phyloP scores from a whole-genome alignment of 352 stramenopile genomes.

The Globisporangium radiosum region DNA sequence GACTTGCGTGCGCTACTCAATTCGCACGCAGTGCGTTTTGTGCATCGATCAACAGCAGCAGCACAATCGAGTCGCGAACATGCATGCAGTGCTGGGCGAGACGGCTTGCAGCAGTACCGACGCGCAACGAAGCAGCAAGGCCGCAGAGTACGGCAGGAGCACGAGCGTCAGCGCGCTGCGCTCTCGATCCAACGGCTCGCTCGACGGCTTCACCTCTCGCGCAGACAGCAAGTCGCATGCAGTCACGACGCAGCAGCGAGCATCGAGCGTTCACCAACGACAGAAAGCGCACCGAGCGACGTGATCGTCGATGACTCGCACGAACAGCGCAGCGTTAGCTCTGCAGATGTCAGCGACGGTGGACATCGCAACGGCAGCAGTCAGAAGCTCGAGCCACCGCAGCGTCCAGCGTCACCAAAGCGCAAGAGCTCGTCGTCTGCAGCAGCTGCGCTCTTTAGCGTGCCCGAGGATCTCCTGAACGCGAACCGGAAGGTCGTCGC shows the following conservation, averaged over 20 bases:
- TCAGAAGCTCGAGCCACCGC: too few relatives aligned
- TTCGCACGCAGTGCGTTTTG: slow-evolving; percentile 23
- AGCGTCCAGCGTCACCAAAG: background rate
- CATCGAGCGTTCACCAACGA: too few relatives aligned
- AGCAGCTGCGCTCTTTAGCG: slow-evolving; percentile 7
- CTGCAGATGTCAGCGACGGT: background rate
- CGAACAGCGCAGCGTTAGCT: background rate
- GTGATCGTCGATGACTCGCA: background rate
- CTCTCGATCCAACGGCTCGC: slow-evolving; percentile 18
- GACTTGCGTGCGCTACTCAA: slow-evolving; percentile 50
- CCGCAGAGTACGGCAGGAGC: slow-evolving; percentile 4
- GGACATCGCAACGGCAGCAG: too few relatives aligned
- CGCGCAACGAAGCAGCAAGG: slow-evolving; percentile 1
- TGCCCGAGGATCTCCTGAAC: slow-evolving; percentile 17
- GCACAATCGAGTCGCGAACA: too few relatives aligned
- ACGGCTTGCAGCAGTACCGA: too few relatives aligned
- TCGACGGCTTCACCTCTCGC: background rate
- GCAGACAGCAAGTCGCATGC: too few relatives aligned
- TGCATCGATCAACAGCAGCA: slow-evolving; percentile 5
- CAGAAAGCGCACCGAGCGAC: too few relatives aligned
- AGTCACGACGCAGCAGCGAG: too few relatives aligned
- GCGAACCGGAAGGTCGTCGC: slow-evolving; percentile 21
- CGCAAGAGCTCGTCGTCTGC: slow-evolving; percentile 2
- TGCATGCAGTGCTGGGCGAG: too few relatives aligned
- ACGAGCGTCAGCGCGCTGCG: slow-evolving; percentile 1